Base-by-base conservation (phyloP, 768 basidiomycete species). In the Boletales sp. region DNA sequence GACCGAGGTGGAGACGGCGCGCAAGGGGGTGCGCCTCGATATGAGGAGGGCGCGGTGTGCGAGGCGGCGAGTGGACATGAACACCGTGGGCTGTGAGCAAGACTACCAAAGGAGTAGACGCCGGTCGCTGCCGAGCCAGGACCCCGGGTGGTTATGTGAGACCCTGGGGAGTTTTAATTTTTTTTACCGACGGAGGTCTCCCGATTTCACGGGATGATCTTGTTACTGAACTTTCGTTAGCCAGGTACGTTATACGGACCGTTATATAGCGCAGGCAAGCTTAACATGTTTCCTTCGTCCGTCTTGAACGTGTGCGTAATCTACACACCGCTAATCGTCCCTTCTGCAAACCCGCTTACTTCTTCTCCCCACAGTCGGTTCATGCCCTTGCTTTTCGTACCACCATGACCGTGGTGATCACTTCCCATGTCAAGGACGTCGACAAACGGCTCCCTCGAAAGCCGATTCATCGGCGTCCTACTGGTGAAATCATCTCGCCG, bases 401-500 rank as follows among this genome's bases (percentile, higher is more conserved):
- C 36, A 46, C 29, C 51, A 70, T 69, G 63, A 49, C 55, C 18
- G 45, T 63, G 46, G 46, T 37, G 31, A 49, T 39, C 47, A 49
- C 50, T 27, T 46, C 50, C 45, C 50, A 52, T 14, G 37, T 71
- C 56, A 75, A 69, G 64, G 76, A 80, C 53, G 74, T 80, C 39
- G 71, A 80, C 60, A 70, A 71, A 40, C 60, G 68, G 43, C 70
- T 79, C 15, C 62, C 78, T 50, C 68, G 71, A 43, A 64, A 70
- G 49, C 66, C 70, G 21, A 63, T 64, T 43, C 69, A 68, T 40
- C 68, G 74, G 48, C 75, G 82, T n/a, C 69, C 68, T 27, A 59
- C 66, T 12, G 81, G 80, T 34, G 72, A 74, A 9, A 59, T 79
- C n/a, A 74, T 80, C 8, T 84, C 83, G 43, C 85, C 84, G 2